Evolutionary conservation across 129 eudicot species (phyloP).

Genomic region (Flaveria robusta): DNA sequence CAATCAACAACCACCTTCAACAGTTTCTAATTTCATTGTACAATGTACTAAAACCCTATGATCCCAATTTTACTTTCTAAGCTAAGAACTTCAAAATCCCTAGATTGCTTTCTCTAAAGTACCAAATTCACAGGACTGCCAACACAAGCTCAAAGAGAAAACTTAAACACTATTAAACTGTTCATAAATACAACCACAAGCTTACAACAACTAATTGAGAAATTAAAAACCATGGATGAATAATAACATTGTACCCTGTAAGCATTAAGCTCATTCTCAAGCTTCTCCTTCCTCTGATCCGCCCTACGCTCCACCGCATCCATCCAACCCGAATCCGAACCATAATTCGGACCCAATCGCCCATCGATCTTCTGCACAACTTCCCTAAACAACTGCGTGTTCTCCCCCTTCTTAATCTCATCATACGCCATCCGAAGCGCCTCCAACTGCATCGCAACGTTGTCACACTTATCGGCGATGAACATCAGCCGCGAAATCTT

Average conservation of each 20-base stretch:
- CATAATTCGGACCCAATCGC: constrained; percentile 60
- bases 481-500: constrained; percentile 68
- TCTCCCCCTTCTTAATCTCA: constrained; percentile 84
- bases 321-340: constrained; percentile 60
- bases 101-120: not conserved
- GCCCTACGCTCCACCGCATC: constrained; percentile 82
- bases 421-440: constrained; percentile 91
- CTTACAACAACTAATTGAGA: not conserved
- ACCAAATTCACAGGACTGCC: not conserved
- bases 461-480: constrained; percentile 58
- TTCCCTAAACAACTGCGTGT: constrained; percentile 73
- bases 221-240: not conserved
- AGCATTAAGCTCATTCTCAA: constrained; percentile 92
- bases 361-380: constrained; percentile 83
- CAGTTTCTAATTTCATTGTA: not conserved
- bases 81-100: not conserved
- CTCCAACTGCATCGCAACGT: constrained; percentile 66
- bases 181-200: not conserved
- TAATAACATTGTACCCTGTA: constrained; percentile 57
- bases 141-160: no score
- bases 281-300: constrained; percentile 83
- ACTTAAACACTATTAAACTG: not conserved
- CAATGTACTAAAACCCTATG: constrained; percentile 2
- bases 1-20: not conserved
- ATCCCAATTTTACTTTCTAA: constrained; percentile 3